These are phyloP conservation scores for Rosa rugosa DNA, from an alignment of 306 rosid genomes.

Conservation along the genomic window DNA sequence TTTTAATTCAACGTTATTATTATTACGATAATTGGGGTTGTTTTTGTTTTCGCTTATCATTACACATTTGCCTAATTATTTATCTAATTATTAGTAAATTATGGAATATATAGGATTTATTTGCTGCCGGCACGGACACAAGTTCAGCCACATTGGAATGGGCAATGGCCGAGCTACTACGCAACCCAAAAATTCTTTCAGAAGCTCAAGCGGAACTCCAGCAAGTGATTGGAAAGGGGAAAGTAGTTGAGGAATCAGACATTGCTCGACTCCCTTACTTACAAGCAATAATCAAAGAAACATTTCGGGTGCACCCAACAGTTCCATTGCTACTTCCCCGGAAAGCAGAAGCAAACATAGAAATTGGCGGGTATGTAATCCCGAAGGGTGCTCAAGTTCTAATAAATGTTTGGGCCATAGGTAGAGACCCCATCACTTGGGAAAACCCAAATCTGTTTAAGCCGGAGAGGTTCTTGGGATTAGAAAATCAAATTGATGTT, in stretches of 20 bases:
- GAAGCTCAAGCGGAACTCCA: not conserved
- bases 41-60: too few relatives aligned
- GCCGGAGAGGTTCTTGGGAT: too few relatives aligned
- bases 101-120: not conserved
- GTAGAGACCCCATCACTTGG: not conserved
- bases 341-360: not conserved
- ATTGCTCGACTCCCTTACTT: slow-evolving; percentile 21
- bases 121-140: slow-evolving; percentile 11
- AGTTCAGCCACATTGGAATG: slow-evolving; percentile 13
- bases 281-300: slow-evolving; percentile 23
- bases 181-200: not conserved
- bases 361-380: not conserved
- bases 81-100: too few relatives aligned
- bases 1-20: too few relatives aligned
- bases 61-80: too few relatives aligned
- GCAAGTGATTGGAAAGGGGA: slow-evolving; percentile 6
- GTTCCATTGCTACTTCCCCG: not conserved
- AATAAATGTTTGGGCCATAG: slow-evolving; percentile 9
- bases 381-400: not conserved
- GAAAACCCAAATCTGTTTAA: too few relatives aligned
- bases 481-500: too few relatives aligned
- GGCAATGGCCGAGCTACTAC: slow-evolving; percentile 20
- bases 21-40: too few relatives aligned
- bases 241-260: slow-evolving; percentile 9
- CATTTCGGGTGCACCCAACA: not conserved